phyloP scores from a whole-genome alignment of 202 grass and related monocot species.

The Setaria italica region DNA sequence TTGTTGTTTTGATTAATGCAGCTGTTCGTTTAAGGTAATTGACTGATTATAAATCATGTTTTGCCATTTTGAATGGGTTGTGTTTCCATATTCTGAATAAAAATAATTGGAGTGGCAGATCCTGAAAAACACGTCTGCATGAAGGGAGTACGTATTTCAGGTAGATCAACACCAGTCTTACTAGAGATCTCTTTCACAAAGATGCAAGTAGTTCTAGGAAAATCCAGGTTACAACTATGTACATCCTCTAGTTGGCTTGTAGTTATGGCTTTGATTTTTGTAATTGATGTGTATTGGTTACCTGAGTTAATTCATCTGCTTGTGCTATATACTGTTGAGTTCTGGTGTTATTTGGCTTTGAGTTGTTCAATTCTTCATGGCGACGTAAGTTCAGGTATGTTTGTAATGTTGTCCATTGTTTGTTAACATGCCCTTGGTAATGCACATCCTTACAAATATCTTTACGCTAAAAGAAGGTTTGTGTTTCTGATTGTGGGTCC shows the following conservation, averaged over 20 bases:
- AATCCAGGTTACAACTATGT: slow-evolving; percentile 10
- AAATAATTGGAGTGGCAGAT: not conserved
- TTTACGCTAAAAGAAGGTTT: not conserved
- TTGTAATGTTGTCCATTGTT: not conserved
- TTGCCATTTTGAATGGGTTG: slow-evolving; percentile 16
- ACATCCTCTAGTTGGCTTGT: not conserved
- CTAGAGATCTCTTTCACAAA: slow-evolving; percentile 5
- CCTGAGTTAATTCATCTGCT: slow-evolving; percentile 1
- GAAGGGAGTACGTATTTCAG: not conserved
- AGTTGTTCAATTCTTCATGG: not conserved
- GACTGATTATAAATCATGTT: slow-evolving; percentile 1
- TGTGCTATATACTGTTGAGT: slow-evolving; percentile 18
- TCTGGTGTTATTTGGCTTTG: slow-evolving; percentile 11
- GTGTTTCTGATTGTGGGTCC: not conserved
- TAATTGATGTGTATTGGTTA: slow-evolving; percentile 4
- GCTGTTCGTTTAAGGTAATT: slow-evolving; percentile 9
- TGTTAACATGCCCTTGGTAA: slow-evolving; percentile 6
- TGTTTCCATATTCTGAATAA: not conserved
- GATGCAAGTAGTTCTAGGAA: not conserved
- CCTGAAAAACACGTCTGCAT: not conserved
- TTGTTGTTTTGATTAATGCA: slow-evolving; percentile 3
- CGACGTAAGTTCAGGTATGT: not conserved
- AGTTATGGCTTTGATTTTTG: not conserved
- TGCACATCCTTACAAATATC: not conserved
- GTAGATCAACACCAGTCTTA: not conserved